Conservation (phyloP, 495 filamentous ascomycete species). For the Daldinia loculata region DNA sequence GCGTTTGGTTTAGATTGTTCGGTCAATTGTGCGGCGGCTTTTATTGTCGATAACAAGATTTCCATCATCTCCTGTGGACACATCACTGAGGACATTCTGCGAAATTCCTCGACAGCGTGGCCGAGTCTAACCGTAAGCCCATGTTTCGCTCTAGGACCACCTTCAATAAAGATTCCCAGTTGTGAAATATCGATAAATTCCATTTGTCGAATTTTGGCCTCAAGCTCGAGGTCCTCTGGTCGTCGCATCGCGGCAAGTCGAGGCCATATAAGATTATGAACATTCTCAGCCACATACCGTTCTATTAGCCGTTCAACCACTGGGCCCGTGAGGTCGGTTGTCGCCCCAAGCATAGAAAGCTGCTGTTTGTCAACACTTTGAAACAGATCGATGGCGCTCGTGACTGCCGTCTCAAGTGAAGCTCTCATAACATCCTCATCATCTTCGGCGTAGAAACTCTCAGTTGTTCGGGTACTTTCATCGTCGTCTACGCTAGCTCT, state of each 20-base stretch:
- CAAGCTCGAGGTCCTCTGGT: slow-evolving; percentile 87
- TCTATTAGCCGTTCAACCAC: slow-evolving; percentile 93
- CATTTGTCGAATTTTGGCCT: slow-evolving; percentile 90
- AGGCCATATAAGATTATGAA: slow-evolving; percentile 86
- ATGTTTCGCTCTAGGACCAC: slow-evolving; percentile 73
- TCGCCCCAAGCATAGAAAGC: slow-evolving; percentile 87
- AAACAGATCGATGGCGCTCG: slow-evolving; percentile 93
- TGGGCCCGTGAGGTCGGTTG: slow-evolving; percentile 92
- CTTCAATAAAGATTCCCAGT: slow-evolving; percentile 84
- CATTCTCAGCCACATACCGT: slow-evolving; percentile 91
- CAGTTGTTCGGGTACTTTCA: slow-evolving; percentile 35
- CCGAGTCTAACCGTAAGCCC: slow-evolving; percentile 75
- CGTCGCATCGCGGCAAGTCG: slow-evolving; percentile 79
- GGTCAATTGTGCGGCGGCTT: slow-evolving; percentile 73
- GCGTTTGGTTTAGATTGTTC: slow-evolving; percentile 45
- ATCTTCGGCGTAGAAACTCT: slow-evolving; percentile 70
- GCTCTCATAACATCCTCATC: slow-evolving; percentile 88
- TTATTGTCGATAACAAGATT: slow-evolving; percentile 85
- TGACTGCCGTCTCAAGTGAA: slow-evolving; percentile 89
- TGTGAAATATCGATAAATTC: slow-evolving; percentile 93
- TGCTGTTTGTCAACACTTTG: slow-evolving; percentile 96
- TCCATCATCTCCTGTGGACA: slow-evolving; percentile 96
- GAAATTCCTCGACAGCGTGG: slow-evolving; percentile 86
- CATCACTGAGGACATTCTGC: slow-evolving; percentile 82
- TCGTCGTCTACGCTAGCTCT: slow-evolving; percentile 39